A percentile compares a stretch with the other conserved stretches of the same genome.
phyloP scores from a whole-genome alignment of 1,284 basidiomycete genomes.

The Sanghuangporus sanghuang region DNA sequence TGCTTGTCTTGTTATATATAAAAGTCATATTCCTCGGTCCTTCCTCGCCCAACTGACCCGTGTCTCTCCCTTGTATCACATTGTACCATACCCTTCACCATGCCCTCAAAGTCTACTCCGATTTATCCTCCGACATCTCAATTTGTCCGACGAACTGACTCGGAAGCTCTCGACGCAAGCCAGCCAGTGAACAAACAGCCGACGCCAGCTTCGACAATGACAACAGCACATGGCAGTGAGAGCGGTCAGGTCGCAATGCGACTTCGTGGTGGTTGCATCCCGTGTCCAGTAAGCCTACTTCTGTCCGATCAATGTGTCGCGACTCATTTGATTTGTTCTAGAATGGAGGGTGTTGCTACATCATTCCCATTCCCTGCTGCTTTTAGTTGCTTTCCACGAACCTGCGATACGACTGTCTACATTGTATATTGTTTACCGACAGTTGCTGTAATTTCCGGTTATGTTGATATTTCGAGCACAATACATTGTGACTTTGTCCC shows the following conservation, averaged over 20 bases:
- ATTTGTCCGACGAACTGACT: background rate
- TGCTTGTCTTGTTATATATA: too few relatives aligned
- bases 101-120: background rate
- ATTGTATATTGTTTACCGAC: too few relatives aligned
- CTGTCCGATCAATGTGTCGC: background rate
- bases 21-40: too few relatives aligned
- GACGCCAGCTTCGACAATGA: background rate
- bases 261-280: slow-evolving; percentile 22
- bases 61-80: too few relatives aligned
- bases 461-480: too few relatives aligned
- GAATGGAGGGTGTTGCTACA: slow-evolving; percentile 21
- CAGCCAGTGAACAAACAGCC: slow-evolving; percentile 3
- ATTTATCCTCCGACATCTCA: background rate
- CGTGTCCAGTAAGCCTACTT: slow-evolving; percentile 19
- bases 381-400: background rate
- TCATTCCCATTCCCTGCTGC: slow-evolving; percentile 20
- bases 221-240: background rate
- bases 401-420: background rate
- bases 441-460: too few relatives aligned
- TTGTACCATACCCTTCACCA: background rate
- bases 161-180: background rate
- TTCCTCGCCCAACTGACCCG: too few relatives aligned
- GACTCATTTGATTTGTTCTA: background rate
- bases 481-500: background rate
- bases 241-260: slow-evolving; percentile 3